These are phyloP conservation scores for Alternaria triticimaculans DNA, from an alignment of 2,329 filamentous ascomycete genomes.

Conservation along the genomic window DNA sequence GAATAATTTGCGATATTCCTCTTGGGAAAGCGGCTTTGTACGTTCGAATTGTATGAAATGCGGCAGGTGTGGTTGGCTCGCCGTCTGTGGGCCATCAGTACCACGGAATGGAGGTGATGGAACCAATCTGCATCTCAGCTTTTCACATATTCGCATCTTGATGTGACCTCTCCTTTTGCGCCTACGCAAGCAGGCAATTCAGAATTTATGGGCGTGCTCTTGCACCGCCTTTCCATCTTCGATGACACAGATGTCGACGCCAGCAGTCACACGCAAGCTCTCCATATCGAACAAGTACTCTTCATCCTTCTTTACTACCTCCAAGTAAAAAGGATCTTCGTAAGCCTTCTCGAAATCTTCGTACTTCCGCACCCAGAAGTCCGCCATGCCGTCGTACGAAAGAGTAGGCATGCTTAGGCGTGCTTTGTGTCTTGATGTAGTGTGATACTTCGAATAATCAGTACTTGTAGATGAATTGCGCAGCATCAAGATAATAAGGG, in stretches of 20 bases:
- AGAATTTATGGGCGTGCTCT: not conserved
- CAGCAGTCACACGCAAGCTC: not conserved
- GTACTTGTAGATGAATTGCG: not conserved
- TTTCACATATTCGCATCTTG: not conserved
- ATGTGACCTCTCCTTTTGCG: not conserved
- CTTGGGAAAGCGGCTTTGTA: not conserved
- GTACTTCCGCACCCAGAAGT: constrained; percentile 34
- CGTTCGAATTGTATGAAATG: not conserved
- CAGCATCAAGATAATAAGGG: not conserved
- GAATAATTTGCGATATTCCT: not conserved
- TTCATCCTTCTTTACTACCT: constrained; percentile 30
- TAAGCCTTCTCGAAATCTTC: constrained; percentile 35
- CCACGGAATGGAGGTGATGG: not conserved
- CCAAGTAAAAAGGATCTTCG: constrained; percentile 27
- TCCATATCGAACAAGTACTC: constrained; percentile 28
- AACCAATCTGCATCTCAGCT: not conserved
- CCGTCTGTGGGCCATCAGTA: not conserved
- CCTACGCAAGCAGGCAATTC: too few relatives aligned
- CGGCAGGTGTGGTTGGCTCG: not conserved
- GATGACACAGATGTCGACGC: not conserved
- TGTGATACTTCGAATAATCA: constrained; percentile 24
- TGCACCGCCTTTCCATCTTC: not conserved
- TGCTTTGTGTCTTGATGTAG: constrained; percentile 22
- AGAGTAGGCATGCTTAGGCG: constrained; percentile 21
- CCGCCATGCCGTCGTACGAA: constrained; percentile 30